These are phyloP conservation scores for Mucor plumbeus DNA, from an alignment of 371 early-diverging fungal species.

Conservation along the genomic window DNA sequence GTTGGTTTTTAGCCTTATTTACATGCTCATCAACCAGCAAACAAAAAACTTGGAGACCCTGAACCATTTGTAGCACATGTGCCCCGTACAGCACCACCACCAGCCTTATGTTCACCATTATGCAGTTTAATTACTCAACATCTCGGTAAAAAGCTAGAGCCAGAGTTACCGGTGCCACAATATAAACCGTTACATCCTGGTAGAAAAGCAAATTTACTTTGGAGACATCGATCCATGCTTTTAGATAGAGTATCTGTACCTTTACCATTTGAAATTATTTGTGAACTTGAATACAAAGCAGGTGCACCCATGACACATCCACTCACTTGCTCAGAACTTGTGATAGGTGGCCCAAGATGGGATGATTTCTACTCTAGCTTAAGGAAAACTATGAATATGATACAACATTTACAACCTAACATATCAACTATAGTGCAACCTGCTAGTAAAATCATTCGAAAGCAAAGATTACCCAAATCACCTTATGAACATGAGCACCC, in stretches of 20 bases:
- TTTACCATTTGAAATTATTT: conserved; percentile 44
- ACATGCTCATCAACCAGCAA: conserved; percentile 22
- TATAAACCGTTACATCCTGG: conserved; percentile 53
- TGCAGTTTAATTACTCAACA: conserved; percentile 22
- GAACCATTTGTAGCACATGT: conserved; percentile 44
- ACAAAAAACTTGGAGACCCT: conserved; percentile 20
- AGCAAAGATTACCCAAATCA: conserved; percentile 14
- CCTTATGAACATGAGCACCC: conserved; percentile 24
- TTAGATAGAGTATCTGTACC: conserved; percentile 31
- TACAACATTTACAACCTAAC: conserved; percentile 16
- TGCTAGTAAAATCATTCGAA: conserved; percentile 3
- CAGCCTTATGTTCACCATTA: conserved; percentile 39
- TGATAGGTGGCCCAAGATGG: conserved; percentile 43
- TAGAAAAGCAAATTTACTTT: conserved; percentile 49
- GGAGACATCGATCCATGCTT: conserved; percentile 45
- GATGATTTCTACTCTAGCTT: conserved; percentile 32
- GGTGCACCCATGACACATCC: conserved; percentile 25
- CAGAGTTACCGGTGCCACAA: conserved; percentile 38
- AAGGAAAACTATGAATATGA: not conserved
- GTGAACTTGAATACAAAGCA: conserved; percentile 47
- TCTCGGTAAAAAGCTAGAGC: conserved; percentile 34
- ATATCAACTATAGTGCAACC: not conserved
- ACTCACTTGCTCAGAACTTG: not conserved
- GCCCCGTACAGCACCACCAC: conserved; percentile 53
- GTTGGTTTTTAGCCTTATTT: conserved; percentile 35